A percentile compares a stretch with the other conserved stretches of the same genome.
Conservation (phyloP, 2,329 filamentous ascomycete species). For the Spiromastix sp. region DNA sequence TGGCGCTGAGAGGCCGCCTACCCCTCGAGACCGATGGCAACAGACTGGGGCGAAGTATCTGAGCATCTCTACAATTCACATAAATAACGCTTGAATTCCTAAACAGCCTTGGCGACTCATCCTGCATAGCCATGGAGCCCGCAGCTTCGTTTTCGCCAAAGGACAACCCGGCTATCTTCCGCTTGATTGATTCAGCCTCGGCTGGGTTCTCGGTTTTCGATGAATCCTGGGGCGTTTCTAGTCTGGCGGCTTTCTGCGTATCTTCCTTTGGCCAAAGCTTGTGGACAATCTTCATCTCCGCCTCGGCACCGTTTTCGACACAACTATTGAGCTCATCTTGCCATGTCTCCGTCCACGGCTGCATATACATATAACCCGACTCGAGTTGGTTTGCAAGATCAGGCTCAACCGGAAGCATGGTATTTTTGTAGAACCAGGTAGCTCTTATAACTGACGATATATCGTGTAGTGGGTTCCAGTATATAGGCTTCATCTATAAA, state of each 20-base stretch:
- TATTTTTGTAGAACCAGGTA: conserved; percentile 97
- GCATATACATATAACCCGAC: conserved; percentile 75
- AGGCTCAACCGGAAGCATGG: conserved; percentile 80
- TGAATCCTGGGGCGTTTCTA: conserved; percentile 28
- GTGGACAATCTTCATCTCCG: conserved; percentile 84
- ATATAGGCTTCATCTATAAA: conserved; percentile 81
- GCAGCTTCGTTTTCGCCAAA: conserved; percentile 32
- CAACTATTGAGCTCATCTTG: conserved; percentile 82
- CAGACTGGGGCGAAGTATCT: conserved; percentile 75
- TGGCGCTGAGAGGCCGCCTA: conserved; percentile 69
- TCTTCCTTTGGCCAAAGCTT: conserved; percentile 63
- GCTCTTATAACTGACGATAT: conserved; percentile 70
- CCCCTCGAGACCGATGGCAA: conserved; percentile 79
- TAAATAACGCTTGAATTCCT: conserved; percentile 77
- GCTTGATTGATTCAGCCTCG: conserved; percentile 6
- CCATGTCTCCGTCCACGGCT: conserved; percentile 88
- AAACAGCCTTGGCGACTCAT: conserved; percentile 48
- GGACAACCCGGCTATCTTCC: conserved; percentile 4
- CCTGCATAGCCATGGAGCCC: conserved; percentile 30
- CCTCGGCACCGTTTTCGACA: conserved; percentile 75
- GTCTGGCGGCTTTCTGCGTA: conserved; percentile 24
- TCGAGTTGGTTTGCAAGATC: conserved; percentile 85
- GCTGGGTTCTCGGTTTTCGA: conserved; percentile 16
- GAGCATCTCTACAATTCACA: conserved; percentile 64
- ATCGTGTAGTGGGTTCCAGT: conserved; percentile 92